These are phyloP conservation scores for Diaporthe sp. DNA, from an alignment of 2,329 filamentous ascomycete species.

Conservation along the genomic window DNA sequence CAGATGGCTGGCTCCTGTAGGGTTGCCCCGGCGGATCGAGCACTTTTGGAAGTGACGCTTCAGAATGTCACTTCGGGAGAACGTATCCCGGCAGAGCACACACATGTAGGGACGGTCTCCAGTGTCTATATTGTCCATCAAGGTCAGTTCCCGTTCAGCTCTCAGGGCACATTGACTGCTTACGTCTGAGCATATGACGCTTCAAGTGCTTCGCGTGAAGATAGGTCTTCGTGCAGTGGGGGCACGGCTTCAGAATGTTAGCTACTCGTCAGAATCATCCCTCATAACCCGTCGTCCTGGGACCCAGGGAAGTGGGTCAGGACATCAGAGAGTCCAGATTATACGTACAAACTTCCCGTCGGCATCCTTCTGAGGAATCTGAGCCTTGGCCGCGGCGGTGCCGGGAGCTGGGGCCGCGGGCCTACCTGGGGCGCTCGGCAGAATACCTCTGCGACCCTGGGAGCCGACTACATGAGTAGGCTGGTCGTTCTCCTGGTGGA, in stretches of 20 bases:
- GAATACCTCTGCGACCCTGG: slow-evolving; percentile 89
- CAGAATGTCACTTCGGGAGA: slow-evolving; percentile 96
- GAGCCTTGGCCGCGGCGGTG: slow-evolving; percentile 78
- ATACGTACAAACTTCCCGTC: slow-evolving; percentile 83
- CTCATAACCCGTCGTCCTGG: no score
- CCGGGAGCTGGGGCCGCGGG: slow-evolving; percentile 81
- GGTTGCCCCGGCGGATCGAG: slow-evolving; percentile 94
- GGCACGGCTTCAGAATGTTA: slow-evolving; percentile 72
- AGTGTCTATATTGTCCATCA: slow-evolving; percentile 73
- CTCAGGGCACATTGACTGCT: slow-evolving; percentile 61
- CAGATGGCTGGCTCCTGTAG: slow-evolving; percentile 92
- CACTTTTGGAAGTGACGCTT: slow-evolving; percentile 99
- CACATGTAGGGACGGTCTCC: slow-evolving; percentile 99
- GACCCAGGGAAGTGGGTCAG: neutral
- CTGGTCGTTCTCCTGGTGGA: slow-evolving; percentile 68
- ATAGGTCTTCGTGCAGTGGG: slow-evolving; percentile 98
- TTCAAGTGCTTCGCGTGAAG: slow-evolving; percentile 97
- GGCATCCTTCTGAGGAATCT: slow-evolving; percentile 93
- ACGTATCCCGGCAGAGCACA: slow-evolving; percentile 96
- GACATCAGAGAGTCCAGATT: neutral
- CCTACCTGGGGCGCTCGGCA: slow-evolving; percentile 90
- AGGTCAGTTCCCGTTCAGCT: slow-evolving; percentile 35
- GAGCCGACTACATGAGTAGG: slow-evolving; percentile 95
- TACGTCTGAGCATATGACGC: slow-evolving; percentile 94
- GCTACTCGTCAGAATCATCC: neutral